Evolutionary conservation across 140 eudicot species (phyloP).

Genomic region (Bidens hawaiensis): DNA sequence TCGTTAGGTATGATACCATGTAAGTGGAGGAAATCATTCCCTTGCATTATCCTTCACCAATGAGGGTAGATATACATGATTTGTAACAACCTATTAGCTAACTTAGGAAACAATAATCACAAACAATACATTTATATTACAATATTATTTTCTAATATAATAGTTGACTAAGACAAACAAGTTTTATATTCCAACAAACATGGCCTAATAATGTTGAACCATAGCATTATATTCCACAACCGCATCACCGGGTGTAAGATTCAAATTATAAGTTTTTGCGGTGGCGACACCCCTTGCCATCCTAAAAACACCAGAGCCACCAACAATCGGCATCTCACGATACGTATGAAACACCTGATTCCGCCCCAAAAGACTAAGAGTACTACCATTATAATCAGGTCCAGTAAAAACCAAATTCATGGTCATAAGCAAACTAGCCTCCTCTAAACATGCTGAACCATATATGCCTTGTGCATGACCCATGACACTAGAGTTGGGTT

Average conservation of each 20-base stretch:
- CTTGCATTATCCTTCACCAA: too few species aligned
- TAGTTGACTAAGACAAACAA: neutral
- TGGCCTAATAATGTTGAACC: slow-evolving; percentile 36
- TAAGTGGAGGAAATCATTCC: too few species aligned
- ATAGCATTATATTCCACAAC: slow-evolving; percentile 39
- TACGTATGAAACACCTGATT: slow-evolving; percentile 28
- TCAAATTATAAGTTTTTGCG: slow-evolving; percentile 25
- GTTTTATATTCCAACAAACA: neutral
- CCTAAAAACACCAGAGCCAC: slow-evolving; percentile 45
- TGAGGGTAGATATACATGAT: too few species aligned
- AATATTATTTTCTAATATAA: too few species aligned
- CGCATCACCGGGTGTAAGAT: slow-evolving; percentile 35
- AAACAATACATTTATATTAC: too few species aligned
- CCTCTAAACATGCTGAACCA: slow-evolving; percentile 29
- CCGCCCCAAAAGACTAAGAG: slow-evolving; percentile 32
- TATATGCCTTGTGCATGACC: slow-evolving; percentile 49
- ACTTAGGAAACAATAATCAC: too few species aligned
- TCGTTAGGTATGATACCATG: too few species aligned
- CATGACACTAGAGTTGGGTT: slow-evolving; percentile 30
- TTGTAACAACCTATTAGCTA: too few species aligned
- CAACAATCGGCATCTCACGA: slow-evolving; percentile 45
- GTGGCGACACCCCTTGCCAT: slow-evolving; percentile 39
- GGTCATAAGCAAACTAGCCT: slow-evolving; percentile 30
- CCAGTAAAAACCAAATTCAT: slow-evolving; percentile 34
- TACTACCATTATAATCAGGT: slow-evolving; percentile 36